These are phyloP conservation scores for Naganishia liquefaciens DNA, from an alignment of 1,284 basidiomycete species.

Conservation along the genomic window DNA sequence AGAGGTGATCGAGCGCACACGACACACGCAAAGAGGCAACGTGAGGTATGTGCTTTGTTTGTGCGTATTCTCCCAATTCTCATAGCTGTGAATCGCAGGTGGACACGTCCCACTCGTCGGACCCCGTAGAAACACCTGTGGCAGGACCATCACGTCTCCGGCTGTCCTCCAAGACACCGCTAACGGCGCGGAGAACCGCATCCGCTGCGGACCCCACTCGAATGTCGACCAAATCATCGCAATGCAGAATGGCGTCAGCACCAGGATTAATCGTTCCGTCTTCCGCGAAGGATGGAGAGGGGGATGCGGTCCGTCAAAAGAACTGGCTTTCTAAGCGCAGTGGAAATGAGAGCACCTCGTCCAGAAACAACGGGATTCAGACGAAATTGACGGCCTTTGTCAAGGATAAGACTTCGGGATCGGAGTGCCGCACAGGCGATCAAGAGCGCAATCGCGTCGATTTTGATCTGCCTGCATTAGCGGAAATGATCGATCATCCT, in stretches of 20 bases:
- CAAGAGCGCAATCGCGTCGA: too few species aligned
- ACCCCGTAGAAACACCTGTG: conserved; percentile 15
- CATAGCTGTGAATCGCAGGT: not conserved
- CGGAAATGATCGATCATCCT: not conserved
- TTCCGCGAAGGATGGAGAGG: not conserved
- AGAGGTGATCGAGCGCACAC: not conserved
- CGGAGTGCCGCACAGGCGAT: not conserved
- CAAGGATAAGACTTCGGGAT: not conserved
- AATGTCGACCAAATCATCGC: not conserved
- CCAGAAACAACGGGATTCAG: conserved; percentile 7
- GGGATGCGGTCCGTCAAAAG: not conserved
- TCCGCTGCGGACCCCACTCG: not conserved
- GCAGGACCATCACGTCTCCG: not conserved
- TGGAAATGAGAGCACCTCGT: not conserved
- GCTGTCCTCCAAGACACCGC: not conserved
- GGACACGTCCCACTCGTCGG: not conserved
- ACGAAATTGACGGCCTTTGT: conserved; percentile 17
- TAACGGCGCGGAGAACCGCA: not conserved
- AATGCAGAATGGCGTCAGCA: too few species aligned
- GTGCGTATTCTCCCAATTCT: too few species aligned
- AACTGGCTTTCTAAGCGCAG: conserved; percentile 15
- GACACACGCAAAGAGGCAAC: too few species aligned
- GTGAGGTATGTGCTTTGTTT: too few species aligned
- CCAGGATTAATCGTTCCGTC: too few species aligned
- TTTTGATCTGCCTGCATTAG: not conserved